Base-by-base conservation (phyloP, 1,284 basidiomycete genomes). In the Stygiomarasmius scandens region DNA sequence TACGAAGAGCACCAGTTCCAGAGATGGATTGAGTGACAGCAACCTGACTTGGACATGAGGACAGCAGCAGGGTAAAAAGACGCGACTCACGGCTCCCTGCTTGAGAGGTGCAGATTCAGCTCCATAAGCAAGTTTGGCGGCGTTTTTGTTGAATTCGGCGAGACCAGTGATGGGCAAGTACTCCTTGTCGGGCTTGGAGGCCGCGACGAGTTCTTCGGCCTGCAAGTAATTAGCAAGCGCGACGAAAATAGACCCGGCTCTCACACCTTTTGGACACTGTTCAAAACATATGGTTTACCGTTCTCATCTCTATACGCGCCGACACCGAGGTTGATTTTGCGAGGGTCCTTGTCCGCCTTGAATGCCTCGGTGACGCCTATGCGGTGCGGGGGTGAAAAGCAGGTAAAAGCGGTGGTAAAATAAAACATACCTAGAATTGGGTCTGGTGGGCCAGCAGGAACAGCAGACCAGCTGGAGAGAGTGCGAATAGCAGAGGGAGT, bases 261-360 rank as follows among this genome's bases (percentile, higher is more conserved):
- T 67, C 74, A 65, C 60, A 87, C 93, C 84, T 95, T 91, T 72
- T 92, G 89, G 57, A 99, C 96, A 54, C 90, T 90, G 54, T 84
- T 87, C 55, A 99, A 83, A 54, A 99, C 89, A 74, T 96, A 99
- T 3, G 96, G 96, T 80, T 98, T 98, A 61, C 97, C 97, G 61
- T 92, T 81, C 64, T 86, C 94, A 69, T 99, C 96, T 63, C 97
- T 87, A 85, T 99, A 93, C 20, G 91, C 92, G 71, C 94, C 94
- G 63, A 96, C 95, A 72, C 96, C 96, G 56, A 99, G 83, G 80
- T 99, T 99, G 74, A 98, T 98, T 78, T 99, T 99, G 67, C 89
- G 87, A 20, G 92, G 78, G 71, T 92, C 86, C 66, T 87, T 87
- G 84, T 97, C 94, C 55, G 92, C 90, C 81, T 96, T 98, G 85